Percentiles rank a stretch among this genome's conserved stretches.
Conservation (phyloP, 495 filamentous ascomycete genomes). For the Podospora pseudocomata region DNA sequence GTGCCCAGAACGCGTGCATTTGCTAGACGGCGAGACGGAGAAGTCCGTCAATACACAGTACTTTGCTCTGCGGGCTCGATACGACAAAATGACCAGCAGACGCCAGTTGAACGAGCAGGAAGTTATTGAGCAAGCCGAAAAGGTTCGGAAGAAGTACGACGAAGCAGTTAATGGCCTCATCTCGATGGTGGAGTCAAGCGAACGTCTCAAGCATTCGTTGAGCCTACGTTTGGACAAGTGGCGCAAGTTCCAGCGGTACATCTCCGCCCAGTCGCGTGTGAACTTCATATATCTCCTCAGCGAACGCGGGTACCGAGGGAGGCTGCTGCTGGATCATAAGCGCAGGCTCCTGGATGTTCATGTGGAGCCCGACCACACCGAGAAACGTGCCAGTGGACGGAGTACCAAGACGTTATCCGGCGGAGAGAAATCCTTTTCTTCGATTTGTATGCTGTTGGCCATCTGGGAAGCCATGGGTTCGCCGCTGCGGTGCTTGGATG, state of each 20-base stretch:
- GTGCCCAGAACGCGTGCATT: constrained; percentile 54
- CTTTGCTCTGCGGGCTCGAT: constrained; percentile 52
- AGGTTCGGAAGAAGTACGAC: constrained; percentile 37
- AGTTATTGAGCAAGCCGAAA: constrained; percentile 46
- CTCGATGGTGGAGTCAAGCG: constrained; percentile 49
- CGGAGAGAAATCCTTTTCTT: constrained; percentile 96
- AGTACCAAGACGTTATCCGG: constrained; percentile 89
- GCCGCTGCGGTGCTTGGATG: constrained; percentile 89
- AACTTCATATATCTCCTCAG: constrained; percentile 85
- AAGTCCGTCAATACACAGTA: constrained; percentile 62
- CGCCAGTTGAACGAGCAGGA: constrained; percentile 64
- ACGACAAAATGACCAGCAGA: constrained; percentile 36
- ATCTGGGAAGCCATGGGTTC: constrained; percentile 99
- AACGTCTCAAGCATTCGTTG: constrained; percentile 61
- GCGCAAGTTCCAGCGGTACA: constrained; percentile 73
- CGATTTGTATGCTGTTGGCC: constrained; percentile 84
- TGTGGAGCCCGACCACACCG: constrained; percentile 77
- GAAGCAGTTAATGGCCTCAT: constrained; percentile 38
- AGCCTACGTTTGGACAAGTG: constrained; percentile 69
- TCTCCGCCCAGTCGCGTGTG: constrained; percentile 75
- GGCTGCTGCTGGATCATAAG: constrained; percentile 71
- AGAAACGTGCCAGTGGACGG: constrained; percentile 60
- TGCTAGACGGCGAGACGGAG: constrained; percentile 65
- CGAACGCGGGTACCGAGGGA: constrained; percentile 83
- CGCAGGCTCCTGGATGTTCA: constrained; percentile 69